A percentile compares a stretch with the other conserved stretches of the same genome.
phyloP scores from a whole-genome alignment of 371 early-diverging fungal species.

The Mortierella polycephala region DNA sequence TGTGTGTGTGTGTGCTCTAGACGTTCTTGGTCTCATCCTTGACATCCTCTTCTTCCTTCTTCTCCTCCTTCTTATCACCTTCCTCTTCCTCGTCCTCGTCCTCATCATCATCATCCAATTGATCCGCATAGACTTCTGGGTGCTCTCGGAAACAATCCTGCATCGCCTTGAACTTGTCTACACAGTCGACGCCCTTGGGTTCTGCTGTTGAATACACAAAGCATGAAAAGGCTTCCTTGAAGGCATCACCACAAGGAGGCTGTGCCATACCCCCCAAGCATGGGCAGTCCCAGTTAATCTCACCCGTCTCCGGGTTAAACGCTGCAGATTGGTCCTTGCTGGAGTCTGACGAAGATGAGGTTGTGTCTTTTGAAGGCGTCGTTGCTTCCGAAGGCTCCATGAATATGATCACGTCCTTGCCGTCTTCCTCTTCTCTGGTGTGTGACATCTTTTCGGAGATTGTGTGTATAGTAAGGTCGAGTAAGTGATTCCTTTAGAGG shows the following conservation, averaged over 20 bases:
- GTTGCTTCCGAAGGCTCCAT: conserved; percentile 55
- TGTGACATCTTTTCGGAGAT: conserved; percentile 19
- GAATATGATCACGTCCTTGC: conserved; percentile 63
- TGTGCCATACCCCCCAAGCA: conserved; percentile 95
- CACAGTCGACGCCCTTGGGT: conserved; percentile 90
- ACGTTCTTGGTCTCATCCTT: conserved; percentile 17
- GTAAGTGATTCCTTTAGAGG: neutral
- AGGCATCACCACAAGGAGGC: conserved; percentile 96
- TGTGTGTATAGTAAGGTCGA: neutral
- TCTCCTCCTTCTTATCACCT: conserved; percentile 2
- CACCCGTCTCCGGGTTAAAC: conserved; percentile 84
- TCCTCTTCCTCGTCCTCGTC: conserved; percentile 22
- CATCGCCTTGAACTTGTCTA: conserved; percentile 86
- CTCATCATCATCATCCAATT: conserved; percentile 39
- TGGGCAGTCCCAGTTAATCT: conserved; percentile 99
- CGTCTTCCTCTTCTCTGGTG: conserved; percentile 26
- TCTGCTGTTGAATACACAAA: conserved; percentile 84
- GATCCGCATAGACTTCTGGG: conserved; percentile 78
- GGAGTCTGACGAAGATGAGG: conserved; percentile 18
- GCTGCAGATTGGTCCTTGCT: conserved; percentile 58
- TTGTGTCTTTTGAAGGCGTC: conserved; percentile 15
- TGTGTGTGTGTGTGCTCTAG: neutral
- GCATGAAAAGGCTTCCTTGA: conserved; percentile 97
- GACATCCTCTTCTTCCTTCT: neutral
- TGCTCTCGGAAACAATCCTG: conserved; percentile 86